Conservation (phyloP, 495 filamentous ascomycete genomes). For the Aspergillus indologenus region DNA sequence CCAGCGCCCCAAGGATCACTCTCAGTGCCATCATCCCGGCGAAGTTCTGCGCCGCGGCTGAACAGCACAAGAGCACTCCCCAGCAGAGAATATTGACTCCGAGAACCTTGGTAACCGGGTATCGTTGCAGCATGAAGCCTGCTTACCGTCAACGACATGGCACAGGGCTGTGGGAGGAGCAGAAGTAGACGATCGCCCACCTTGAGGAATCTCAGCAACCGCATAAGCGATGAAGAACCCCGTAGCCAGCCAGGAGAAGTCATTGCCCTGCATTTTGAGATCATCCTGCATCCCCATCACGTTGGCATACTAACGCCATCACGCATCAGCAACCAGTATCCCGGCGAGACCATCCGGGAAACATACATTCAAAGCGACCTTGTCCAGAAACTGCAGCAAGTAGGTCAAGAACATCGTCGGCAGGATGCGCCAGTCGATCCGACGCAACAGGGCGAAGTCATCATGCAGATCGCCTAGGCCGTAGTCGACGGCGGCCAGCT, state of each 20-base stretch:
- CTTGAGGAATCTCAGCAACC: conserved; percentile 53
- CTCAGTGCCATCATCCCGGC: conserved; percentile 42
- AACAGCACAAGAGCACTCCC: conserved; percentile 57
- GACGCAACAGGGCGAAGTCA: conserved; percentile 40
- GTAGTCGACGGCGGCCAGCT: conserved; percentile 14
- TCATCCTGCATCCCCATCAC: conserved; percentile 55
- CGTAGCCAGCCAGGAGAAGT: conserved; percentile 54
- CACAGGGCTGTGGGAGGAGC: conserved; percentile 3
- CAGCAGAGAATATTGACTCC: conserved; percentile 53
- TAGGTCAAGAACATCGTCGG: conserved; percentile 61
- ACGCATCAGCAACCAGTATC: not conserved
- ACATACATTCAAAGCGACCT: conserved; percentile 59
- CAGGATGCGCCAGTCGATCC: conserved; percentile 53
- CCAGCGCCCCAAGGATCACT: conserved; percentile 62
- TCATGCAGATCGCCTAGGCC: conserved; percentile 23
- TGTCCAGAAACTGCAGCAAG: conserved; percentile 65
- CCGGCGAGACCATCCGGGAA: not conserved
- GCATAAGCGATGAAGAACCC: conserved; percentile 56
- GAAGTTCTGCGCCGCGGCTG: conserved; percentile 53
- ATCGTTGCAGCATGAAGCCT: conserved; percentile 45
- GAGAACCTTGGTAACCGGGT: conserved; percentile 57
- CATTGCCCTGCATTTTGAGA: conserved; percentile 48
- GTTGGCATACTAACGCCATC: conserved; percentile 57
- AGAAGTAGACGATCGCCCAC: no score
- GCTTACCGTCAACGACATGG: not conserved